Evolutionary conservation across 192 early-diverging fungal species (phyloP).

Genomic region (Geosiphon pyriformis): DNA sequence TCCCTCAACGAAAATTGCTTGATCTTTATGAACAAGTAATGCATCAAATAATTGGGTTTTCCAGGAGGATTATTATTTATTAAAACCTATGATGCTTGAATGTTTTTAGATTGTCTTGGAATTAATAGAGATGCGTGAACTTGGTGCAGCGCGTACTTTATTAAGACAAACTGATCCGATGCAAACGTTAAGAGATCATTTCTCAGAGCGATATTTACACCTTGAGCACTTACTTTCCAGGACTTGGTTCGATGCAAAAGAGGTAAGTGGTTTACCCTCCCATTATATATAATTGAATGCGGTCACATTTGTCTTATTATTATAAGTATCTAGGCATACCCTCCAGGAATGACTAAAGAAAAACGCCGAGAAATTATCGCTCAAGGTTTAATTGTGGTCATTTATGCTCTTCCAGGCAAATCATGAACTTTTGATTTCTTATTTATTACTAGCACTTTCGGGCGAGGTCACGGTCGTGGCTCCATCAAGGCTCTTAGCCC

Average conservation of each 20-base stretch:
- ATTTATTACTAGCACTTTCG: constrained; percentile 42
- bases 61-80: neutral
- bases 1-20: constrained; percentile 64
- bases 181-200: constrained; percentile 67
- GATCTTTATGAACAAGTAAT: constrained; percentile 86
- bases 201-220: constrained; percentile 76
- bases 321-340: constrained; percentile 51
- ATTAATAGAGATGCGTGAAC: constrained; percentile 76
- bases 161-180: constrained; percentile 89
- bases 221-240: constrained; percentile 74
- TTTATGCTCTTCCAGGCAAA: too few relatives aligned
- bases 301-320: neutral
- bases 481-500: constrained; percentile 72
- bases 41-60: neutral
- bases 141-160: constrained; percentile 75
- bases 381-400: constrained; percentile 39
- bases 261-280: constrained; percentile 30
- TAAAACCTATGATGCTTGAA: neutral
- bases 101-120: constrained; percentile 72
- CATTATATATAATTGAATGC: neutral
- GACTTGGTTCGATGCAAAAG: constrained; percentile 66
- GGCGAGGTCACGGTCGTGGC: constrained; percentile 68
- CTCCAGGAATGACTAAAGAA: constrained; percentile 57
- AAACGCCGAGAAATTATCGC: constrained; percentile 72
- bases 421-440: too few relatives aligned